Conservation (phyloP, 257 asterid genomes). For the Osmanthus fragrans region DNA sequence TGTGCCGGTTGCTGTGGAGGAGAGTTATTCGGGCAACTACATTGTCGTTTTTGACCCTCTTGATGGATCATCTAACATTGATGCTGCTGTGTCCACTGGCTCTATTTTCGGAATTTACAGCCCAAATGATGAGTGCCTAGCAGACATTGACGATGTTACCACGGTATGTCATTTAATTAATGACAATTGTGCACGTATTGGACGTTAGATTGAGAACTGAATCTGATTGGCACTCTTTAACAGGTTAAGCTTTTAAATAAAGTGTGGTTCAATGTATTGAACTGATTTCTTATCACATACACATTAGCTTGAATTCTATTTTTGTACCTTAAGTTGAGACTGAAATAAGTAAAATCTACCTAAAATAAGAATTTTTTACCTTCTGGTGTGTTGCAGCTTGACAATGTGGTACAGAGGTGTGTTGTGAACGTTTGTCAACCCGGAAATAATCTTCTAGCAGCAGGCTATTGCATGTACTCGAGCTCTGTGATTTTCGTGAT, state of each 20-base stretch:
- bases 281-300: too few relatives aligned
- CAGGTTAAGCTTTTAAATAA: too few relatives aligned
- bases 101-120: constrained; percentile 92
- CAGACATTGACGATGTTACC: constrained; percentile 60
- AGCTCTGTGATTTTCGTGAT: constrained; percentile 79
- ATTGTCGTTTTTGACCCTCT: constrained; percentile 95
- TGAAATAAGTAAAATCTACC: background rate
- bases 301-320: too few relatives aligned
- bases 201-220: too few relatives aligned
- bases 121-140: constrained; percentile 83
- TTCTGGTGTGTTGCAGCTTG: constrained; percentile 52
- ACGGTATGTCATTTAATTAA: constrained; percentile 35
- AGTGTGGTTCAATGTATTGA: too few relatives aligned
- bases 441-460: constrained; percentile 80
- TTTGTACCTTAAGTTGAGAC: background rate
- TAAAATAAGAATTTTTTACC: background rate
- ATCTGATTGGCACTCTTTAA: too few relatives aligned
- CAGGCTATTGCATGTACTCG: constrained; percentile 97
- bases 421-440: constrained; percentile 93
- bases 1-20: constrained; percentile 98
- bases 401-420: constrained; percentile 49
- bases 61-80: constrained; percentile 96
- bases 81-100: constrained; percentile 96
- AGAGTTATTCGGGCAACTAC: constrained; percentile 95
- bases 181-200: background rate